Evolutionary conservation across 2,329 filamentous ascomycete species (phyloP).

Genomic region (Alternaria triticimaculans): DNA sequence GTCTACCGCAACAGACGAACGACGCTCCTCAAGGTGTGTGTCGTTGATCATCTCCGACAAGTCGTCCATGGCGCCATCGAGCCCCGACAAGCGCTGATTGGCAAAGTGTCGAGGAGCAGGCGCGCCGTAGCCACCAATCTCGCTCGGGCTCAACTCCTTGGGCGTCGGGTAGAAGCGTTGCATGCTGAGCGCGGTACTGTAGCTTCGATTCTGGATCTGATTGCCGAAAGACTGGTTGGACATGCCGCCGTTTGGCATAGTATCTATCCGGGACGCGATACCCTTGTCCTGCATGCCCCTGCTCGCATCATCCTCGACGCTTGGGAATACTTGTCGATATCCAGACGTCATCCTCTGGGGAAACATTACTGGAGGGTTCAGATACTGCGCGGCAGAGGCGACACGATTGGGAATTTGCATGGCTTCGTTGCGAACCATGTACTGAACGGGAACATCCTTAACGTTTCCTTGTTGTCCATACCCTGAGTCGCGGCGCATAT

Average conservation of each 20-base stretch:
- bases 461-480: slow-evolving; percentile 19
- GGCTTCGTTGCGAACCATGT: slow-evolving; percentile 22
- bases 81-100: slow-evolving; percentile 39
- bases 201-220: slow-evolving; percentile 29
- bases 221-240: slow-evolving; percentile 35
- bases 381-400: slow-evolving; percentile 18
- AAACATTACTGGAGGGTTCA: slow-evolving; percentile 15
- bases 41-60: slow-evolving; percentile 39
- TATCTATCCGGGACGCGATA: slow-evolving; percentile 17
- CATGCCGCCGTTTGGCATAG: slow-evolving; percentile 12
- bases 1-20: slow-evolving; percentile 10
- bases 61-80: slow-evolving; percentile 51
- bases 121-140: slow-evolving; percentile 9
- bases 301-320: slow-evolving; percentile 17
- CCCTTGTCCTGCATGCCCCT: slow-evolving; percentile 27
- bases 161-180: slow-evolving; percentile 34
- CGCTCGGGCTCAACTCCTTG: slow-evolving; percentile 29
- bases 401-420: slow-evolving; percentile 22
- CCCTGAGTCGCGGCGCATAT: slow-evolving; percentile 18
- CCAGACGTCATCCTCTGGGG: slow-evolving; percentile 17
- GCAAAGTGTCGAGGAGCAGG: slow-evolving; percentile 25
- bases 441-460: slow-evolving; percentile 14
- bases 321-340: slow-evolving; percentile 14
- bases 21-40: slow-evolving; percentile 20
- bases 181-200: slow-evolving; percentile 28